Evolutionary conservation across 164 flowering plant genomes (phyloP).

Genomic region (Aristolochia fimbriata): DNA sequence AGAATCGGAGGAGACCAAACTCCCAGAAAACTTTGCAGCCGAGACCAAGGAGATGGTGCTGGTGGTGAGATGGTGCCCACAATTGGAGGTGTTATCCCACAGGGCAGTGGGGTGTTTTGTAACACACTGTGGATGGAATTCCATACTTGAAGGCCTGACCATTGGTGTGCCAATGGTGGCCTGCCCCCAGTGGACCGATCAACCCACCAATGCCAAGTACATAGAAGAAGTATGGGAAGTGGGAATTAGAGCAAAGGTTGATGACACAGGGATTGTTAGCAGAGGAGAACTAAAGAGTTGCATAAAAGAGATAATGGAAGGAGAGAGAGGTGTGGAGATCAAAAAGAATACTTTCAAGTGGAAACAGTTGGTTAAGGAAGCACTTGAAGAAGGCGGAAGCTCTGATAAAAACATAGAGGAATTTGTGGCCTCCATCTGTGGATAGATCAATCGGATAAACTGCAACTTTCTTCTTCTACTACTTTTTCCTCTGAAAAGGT

Average conservation of each 20-base stretch:
- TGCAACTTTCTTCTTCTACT: too few relatives aligned
- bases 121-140: constrained; percentile 26
- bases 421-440: constrained; percentile 9
- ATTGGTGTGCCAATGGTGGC: constrained; percentile 28
- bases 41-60: constrained; percentile 14
- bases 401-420: constrained; percentile 20
- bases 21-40: neutral
- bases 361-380: constrained; percentile 23
- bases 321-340: constrained; percentile 5
- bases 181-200: constrained; percentile 27
- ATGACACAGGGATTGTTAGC: constrained; percentile 13
- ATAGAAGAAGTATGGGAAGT: constrained; percentile 21
- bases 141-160: constrained; percentile 24
- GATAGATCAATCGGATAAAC: too few relatives aligned
- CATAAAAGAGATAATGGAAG: constrained; percentile 23
- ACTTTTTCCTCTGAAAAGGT: too few relatives aligned
- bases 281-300: constrained; percentile 22
- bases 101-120: constrained; percentile 5
- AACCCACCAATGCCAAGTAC: constrained; percentile 25
- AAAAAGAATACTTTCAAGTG: constrained; percentile 6
- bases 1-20: constrained; percentile 7
- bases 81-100: constrained; percentile 10
- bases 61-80: constrained; percentile 24
- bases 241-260: constrained; percentile 18
- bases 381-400: constrained; percentile 24